Base-by-base conservation (phyloP, 2,329 filamentous ascomycete genomes). In the Stagonosporopsis chrysanthemi region DNA sequence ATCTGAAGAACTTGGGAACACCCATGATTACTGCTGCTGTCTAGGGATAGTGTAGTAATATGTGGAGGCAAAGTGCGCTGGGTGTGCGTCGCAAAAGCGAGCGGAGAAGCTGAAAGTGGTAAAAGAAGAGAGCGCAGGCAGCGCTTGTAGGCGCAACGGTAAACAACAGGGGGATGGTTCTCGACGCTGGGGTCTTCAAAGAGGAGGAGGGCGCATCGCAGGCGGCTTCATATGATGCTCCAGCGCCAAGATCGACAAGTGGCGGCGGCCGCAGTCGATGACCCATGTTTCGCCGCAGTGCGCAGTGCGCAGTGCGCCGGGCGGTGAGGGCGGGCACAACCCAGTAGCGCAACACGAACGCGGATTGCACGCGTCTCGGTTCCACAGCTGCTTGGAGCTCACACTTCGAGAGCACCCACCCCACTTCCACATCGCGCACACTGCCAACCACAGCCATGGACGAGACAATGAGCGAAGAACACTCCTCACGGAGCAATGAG, bases 1-100 rank as follows among this genome's bases (percentile, higher is more conserved):
- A 99, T 86, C 95, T 86, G 82, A 97, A 97, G 83, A 97, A 97
- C 76, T 97, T 97, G 75, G 90, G 90, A 65, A 91, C 88, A 86
- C 88, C 87, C 87, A 87, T 85, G 72, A 48, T 50, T 62, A 63
- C 63, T 52, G 64, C 58, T 64, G 47, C 48, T 45, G 35, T 57
- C 52, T 67, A 64, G 52, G 17, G 60, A 65, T 68, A 51, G 58
- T 50, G 44, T 47, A 56, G 54, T 29, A 44, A 56, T 61, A 53
- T 40, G 41, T 56, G 45, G 54, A 52, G 48, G 40, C 46, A 51
- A 57, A 15, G 19, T 52, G 40, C 53, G 46, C 41, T 29, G 28
- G 19, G 12, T 15, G 38, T 45, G 49, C 39, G 44, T 43, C 36
- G 48, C 43, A 40, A 17, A 52, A 56, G 56, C 53, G 56, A 56